phyloP scores from a whole-genome alignment of 2,329 filamentous ascomycete genomes.

The Fusarium zealandicum region DNA sequence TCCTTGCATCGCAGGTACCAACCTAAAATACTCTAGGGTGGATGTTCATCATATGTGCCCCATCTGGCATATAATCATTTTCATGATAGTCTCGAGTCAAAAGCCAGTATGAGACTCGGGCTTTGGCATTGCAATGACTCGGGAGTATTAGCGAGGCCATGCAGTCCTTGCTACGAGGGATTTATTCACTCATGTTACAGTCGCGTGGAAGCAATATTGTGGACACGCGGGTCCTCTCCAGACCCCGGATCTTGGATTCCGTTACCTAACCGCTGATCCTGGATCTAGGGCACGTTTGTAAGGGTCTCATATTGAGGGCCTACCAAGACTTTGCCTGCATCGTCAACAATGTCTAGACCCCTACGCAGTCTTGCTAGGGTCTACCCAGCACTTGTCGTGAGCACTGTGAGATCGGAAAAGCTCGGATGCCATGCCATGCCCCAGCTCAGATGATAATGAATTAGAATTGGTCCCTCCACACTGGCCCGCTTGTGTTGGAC shows the following conservation, averaged over 20 bases:
- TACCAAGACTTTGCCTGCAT: background rate
- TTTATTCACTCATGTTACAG: constrained; percentile 5
- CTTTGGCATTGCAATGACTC: too few relatives aligned
- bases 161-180: background rate
- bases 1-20: too few relatives aligned
- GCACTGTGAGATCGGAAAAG: constrained; percentile 9
- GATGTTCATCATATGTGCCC: too few relatives aligned
- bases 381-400: background rate
- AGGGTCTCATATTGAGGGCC: background rate
- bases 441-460: background rate
- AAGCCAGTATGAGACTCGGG: too few relatives aligned
- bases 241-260: background rate
- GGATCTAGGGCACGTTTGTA: background rate
- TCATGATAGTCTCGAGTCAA: too few relatives aligned
- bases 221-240: background rate
- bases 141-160: too few relatives aligned
- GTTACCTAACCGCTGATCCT: constrained; percentile 10
- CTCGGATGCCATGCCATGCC: constrained; percentile 3
- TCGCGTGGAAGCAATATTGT: background rate
- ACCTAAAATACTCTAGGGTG: too few relatives aligned
- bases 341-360: background rate
- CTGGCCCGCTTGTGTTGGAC: background rate
- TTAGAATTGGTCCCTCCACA: background rate
- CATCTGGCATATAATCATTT: too few relatives aligned
- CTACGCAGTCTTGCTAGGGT: background rate